Evolutionary conservation across 2,329 filamentous ascomycete species (phyloP), one percentile per base, ranked within the genome.

Genomic region (Penicillium sp.): DNA sequence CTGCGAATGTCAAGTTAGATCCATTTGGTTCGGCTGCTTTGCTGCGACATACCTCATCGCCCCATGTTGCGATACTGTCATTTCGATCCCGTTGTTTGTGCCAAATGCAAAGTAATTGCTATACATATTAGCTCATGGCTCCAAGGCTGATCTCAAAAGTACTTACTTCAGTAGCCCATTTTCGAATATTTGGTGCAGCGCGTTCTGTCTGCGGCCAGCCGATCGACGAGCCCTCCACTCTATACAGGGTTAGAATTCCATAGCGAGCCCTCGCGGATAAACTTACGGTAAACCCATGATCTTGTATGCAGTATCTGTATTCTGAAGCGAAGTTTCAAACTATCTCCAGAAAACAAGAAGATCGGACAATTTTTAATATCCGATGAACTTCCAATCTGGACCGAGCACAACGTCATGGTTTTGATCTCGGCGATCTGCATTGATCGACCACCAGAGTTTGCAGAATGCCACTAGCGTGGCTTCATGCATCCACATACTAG

Each of bases 61-160:
- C 57, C 57, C 57, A 59, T 11, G 56, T n/a, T 10, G 51, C 16
- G 5, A 43, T 32, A 5, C 7, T 36, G n/a, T 55, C 47, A 5
- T 10, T 48, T 6, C 52, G 42, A 46, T 53, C 11, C 10, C 22
- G 49, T 14, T 54, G 54, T 31, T 51, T 39, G 14, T 18, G 24
- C 57, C 57, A 59, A 31, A 57, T 11, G 14, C 42, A 47, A 13
- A 58, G 34, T 13, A 58, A 40, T 58, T 58, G 56, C 56, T 58
- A 16, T 10, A n/a, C 16, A 11, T 3, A 8, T 50, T 4, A 50
- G 40, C 14, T 27, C 27, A 5, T 6, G n/a, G 1, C 32, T 5
- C 5, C 5, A 36, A 5, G 13, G 34, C 13, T 36, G 40, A 27
- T 27, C 24, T 27, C 6, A 14, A 31, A 2, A 8, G 5, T 14